Base-by-base conservation (phyloP, 306 rosid species). In the Vachellia pachyceras region DNA sequence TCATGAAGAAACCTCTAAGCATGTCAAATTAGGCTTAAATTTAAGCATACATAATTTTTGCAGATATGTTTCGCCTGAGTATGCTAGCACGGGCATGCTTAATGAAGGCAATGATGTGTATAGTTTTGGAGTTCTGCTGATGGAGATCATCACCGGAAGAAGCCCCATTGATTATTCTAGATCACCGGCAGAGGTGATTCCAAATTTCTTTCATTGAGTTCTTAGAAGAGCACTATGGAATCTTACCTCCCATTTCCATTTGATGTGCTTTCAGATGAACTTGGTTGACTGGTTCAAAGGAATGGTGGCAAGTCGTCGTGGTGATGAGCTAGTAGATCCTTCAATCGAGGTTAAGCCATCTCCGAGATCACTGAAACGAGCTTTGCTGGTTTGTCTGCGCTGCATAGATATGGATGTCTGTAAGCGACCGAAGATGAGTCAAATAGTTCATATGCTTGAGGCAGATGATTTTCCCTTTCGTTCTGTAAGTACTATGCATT, bases 61-160 rank as follows among this genome's bases (percentile, higher is more conserved):
- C 85, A 95, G 99, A 69, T 95, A 95, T 77, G 99, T 95, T 60
- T 92, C 99, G 54, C 99, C 99, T 6, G 99, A 95, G 85, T 95
- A 93, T 76, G 99, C 99, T 50, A 93, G 94, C 91, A 91, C 99
- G 0, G 99, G 99, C 33, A 91, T 95, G 99, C 98, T 95, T 33
- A 95, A 92, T 6, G 99, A 95, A 86, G 91, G 98, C 20, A 91
- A 95, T 74, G 99, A 95, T 73, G 97, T 95, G 36, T 95, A 93
- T 73, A 93, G 99, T 83, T 95, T 95, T 49, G 99, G 99, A 68
- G 85, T 95, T 84, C 87, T 95, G 20, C 97, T 95, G 67, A 95
- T 95, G 99, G 99, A 95, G 90, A 90, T 95, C 70, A 91, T 95
- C 79, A 93, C 99, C 15, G 99, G 99, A 82, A 87, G 99, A 90